Evolutionary conservation across 148 eudicot genomes (phyloP).

Genomic region (Euryodendron excelsum): DNA sequence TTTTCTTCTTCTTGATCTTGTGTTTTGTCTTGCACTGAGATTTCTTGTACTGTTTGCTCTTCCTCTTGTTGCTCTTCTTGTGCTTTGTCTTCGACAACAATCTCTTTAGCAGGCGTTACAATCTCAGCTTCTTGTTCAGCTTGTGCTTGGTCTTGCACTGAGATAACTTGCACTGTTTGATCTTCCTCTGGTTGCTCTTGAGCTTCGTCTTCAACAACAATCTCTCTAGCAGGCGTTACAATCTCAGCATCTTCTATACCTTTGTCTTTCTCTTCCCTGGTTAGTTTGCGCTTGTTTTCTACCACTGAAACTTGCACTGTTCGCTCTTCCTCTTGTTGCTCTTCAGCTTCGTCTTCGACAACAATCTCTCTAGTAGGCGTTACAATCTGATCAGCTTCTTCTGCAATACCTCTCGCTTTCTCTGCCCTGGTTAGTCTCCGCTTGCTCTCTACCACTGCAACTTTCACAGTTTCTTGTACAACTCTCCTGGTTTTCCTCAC

Average conservation of each 20-base stretch:
- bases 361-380: conserved; percentile 23
- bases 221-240: conserved; percentile 26
- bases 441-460: too few relatives aligned
- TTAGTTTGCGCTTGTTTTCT: conserved; percentile 40
- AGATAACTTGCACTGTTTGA: background rate
- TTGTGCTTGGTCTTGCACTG: conserved; percentile 18
- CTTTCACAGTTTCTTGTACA: too few relatives aligned
- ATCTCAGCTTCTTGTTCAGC: conserved; percentile 33
- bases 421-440: too few relatives aligned
- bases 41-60: background rate
- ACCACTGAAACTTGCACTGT: background rate
- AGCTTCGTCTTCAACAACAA: conserved; percentile 21
- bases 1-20: conserved; percentile 23
- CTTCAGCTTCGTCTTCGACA: conserved; percentile 19
- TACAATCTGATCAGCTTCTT: too few relatives aligned
- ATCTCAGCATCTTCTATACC: conserved; percentile 25
- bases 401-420: too few relatives aligned
- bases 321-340: background rate
- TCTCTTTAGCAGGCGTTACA: conserved; percentile 27
- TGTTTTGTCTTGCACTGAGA: background rate
- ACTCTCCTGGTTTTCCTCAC: conserved; percentile 51
- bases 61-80: background rate
- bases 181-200: background rate
- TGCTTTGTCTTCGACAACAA: conserved; percentile 21
- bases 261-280: too few relatives aligned